Evolutionary conservation across 192 early-diverging fungal species (phyloP).

Genomic region (Blastocladiella britannica): DNA sequence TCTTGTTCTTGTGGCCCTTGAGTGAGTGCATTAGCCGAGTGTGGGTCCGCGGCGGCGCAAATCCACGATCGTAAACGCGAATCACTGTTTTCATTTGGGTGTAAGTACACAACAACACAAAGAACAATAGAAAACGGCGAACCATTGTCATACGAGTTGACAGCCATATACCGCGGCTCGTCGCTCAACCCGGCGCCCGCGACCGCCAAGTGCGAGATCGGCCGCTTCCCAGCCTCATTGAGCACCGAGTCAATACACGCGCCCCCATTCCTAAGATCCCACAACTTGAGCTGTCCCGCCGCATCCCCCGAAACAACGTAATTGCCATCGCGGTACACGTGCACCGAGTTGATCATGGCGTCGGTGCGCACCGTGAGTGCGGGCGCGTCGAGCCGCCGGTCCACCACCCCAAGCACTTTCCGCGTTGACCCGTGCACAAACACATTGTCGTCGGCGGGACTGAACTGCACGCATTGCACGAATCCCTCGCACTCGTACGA

Average conservation of each 20-base stretch:
- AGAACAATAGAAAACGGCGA: slow-evolving; percentile 5
- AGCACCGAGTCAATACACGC: slow-evolving; percentile 16
- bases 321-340: slow-evolving; percentile 47
- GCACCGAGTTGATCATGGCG: slow-evolving; percentile 61
- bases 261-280: slow-evolving; percentile 70
- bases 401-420: slow-evolving; percentile 43
- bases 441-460: slow-evolving; percentile 47
- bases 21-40: slow-evolving; percentile 55
- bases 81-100: slow-evolving; percentile 56
- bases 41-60: slow-evolving; percentile 45
- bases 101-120: not conserved
- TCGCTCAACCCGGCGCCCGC: slow-evolving; percentile 19
- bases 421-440: slow-evolving; percentile 63
- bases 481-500: slow-evolving; percentile 56
- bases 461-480: slow-evolving; percentile 64
- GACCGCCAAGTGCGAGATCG: slow-evolving; percentile 22
- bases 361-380: slow-evolving; percentile 34
- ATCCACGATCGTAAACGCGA: slow-evolving; percentile 75
- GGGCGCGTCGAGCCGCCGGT: slow-evolving; percentile 21
- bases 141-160: slow-evolving; percentile 88
- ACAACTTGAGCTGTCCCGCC: slow-evolving; percentile 68
- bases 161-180: slow-evolving; percentile 59
- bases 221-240: slow-evolving; percentile 10
- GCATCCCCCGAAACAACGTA: slow-evolving; percentile 68
- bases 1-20: slow-evolving; percentile 79